These are phyloP conservation scores for Volvariella surrecta DNA, from an alignment of 1,284 basidiomycete species.

Conservation along the genomic window DNA sequence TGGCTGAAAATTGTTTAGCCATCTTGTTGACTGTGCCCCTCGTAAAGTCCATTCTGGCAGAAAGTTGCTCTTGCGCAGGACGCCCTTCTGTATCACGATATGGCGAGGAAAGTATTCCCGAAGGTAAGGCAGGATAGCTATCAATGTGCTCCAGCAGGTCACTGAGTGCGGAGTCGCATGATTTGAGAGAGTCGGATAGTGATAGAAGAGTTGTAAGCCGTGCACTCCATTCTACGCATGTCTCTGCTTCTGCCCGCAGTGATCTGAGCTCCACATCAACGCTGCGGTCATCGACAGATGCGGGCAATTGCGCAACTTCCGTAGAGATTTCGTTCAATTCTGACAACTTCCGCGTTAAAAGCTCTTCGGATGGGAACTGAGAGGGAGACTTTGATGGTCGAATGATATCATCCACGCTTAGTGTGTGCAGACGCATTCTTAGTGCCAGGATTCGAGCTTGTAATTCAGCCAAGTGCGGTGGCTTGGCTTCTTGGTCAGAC, in stretches of 20 bases:
- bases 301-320: constrained; percentile 40
- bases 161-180: constrained; percentile 69
- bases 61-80: constrained; percentile 58
- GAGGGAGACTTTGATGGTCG: constrained; percentile 31
- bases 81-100: constrained; percentile 27
- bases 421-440: constrained; percentile 49
- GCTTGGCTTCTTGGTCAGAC: constrained; percentile 20
- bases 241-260: constrained; percentile 47
- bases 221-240: constrained; percentile 38
- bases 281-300: constrained; percentile 27
- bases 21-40: constrained; percentile 39
- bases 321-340: constrained; percentile 37
- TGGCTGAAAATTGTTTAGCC: constrained; percentile 26
- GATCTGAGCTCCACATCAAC: constrained; percentile 52
- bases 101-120: constrained; percentile 41
- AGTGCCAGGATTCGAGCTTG: constrained; percentile 33
- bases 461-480: constrained; percentile 26
- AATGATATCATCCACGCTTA: constrained; percentile 49
- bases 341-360: constrained; percentile 32
- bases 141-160: constrained; percentile 78
- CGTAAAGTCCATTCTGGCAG: constrained; percentile 54
- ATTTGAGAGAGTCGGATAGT: constrained; percentile 37
- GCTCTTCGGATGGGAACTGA: constrained; percentile 43
- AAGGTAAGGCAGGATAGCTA: constrained; percentile 54
- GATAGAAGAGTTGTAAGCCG: constrained; percentile 44